Base-by-base conservation (phyloP, 202 grass and related monocot species). In the Saccharum hybrid region DNA sequence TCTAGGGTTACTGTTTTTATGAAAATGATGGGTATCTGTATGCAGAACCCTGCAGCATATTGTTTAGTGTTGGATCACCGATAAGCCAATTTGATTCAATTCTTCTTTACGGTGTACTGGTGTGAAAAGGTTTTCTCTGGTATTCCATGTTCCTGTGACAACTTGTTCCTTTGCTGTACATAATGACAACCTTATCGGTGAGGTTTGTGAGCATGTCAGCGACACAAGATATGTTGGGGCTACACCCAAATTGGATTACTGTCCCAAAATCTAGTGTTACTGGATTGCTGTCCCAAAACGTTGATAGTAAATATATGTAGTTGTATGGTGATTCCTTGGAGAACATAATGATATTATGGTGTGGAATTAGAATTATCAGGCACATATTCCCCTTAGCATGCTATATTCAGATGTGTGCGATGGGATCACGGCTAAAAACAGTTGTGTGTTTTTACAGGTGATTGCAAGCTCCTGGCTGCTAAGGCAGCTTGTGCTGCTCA, bases 401-500 rank as follows among this genome's bases (percentile, higher is more conserved):
- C 5, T 49, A 43, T 40, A 10, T 38, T 67, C 61, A 21, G 10
- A 51, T 10, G 0, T 37, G 1, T 34, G 19, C 45, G 14, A 48
- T 72, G 11, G 18, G 73, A 77, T n/a, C 21, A 67, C 5, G 22
- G 11, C 51, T 82, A 54, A 67, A 33, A 41, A 48, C 36, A 6
- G 5, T 74, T 68, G 1, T 33, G 14, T 85, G 42, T 66, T 81
- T 21, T 21, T 70, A 26, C 82, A 94, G 92, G 87, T 71, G 90
- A 94, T 41, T 76, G 76, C 66, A 88, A 86, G 39, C 92, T 94
- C 46, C 49, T 94, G 3, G 74, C 72, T 63, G 72, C 65, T 3
- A 94, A 92, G 78, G 92, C 92, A 52, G 87, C 87, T 30, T 90
- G 85, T 63, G 92, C 92, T 46, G 74, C 75, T 59, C 92, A 94